Base-by-base conservation (phyloP, 2,329 filamentous ascomycete genomes). In the Fusarium succisae region DNA sequence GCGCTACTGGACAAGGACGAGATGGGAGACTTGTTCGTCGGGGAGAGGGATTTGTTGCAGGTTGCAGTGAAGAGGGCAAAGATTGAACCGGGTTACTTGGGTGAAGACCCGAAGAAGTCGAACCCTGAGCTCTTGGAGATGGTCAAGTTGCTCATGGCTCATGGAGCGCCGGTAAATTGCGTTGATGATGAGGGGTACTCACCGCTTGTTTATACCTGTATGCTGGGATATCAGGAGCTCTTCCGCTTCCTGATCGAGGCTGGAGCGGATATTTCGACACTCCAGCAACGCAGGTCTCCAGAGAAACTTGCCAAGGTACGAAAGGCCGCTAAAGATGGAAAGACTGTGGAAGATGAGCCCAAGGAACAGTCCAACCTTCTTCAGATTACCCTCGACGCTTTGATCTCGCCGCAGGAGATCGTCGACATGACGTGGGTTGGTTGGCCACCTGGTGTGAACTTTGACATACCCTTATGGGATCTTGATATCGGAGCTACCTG, bases 371-470 rank as follows among this genome's bases (percentile, higher is more conserved):
- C 24, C 0, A 72, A 60, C 14, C 69, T 72, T 11, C 59, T 72
- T 7, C 64, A 73, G 6, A 13, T 60, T 5, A 60, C 64, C 0
- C 51, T 72, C 1, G 69, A 72, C n/a, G 69, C 69, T 5, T 5
- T 72, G 1, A 65, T 72, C 24, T 72, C 69, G 0, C 64, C 69
- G 2, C 69, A 73, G 17, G 10, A 24, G 7, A 32, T 70, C 4
- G 37, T 56, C 13, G 32, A 73, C 4, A 60, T 70, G 53, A 69
- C 30, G 8, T 70, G 58, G 69, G 43, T 66, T 8, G 57, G 63
- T 9, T 70, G 64, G 57, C 69, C 69, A 1, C 69, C 69, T 1
- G 64, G 69, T 1, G 53, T 69, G 1, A 35, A 56, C 13, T 69
- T 39, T 12, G 65, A 59, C 8, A 10, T 17, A 8, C 64, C 54